Percentiles rank a stretch among this genome's conserved stretches.
phyloP scores from a whole-genome alignment of 2,329 filamentous ascomycete genomes.

The Pseudocercospora crystallina region DNA sequence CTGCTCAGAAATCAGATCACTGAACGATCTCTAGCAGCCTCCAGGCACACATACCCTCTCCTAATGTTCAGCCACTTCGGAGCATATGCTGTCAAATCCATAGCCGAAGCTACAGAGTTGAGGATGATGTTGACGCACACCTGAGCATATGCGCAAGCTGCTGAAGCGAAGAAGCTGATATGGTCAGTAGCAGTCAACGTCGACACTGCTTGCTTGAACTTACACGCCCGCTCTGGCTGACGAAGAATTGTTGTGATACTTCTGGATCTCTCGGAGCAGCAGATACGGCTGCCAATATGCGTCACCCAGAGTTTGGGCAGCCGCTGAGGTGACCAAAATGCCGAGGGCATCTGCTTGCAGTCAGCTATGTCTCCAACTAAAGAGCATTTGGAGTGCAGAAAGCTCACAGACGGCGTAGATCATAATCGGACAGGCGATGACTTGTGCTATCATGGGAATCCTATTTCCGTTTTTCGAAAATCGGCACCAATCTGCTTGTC shows the following conservation, averaged over 20 bases:
- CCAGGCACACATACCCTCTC: slow-evolving; percentile 19
- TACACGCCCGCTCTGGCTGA: slow-evolving; percentile 28
- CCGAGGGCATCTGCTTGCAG: slow-evolving; percentile 7
- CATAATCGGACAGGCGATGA: slow-evolving; percentile 7
- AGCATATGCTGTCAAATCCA: slow-evolving; percentile 30
- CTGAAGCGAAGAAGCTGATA: slow-evolving; percentile 28
- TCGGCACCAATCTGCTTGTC: slow-evolving; percentile 14
- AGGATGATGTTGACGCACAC: slow-evolving; percentile 31
- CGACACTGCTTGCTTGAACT: background rate
- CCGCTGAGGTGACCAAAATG: slow-evolving; percentile 16
- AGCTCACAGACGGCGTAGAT: slow-evolving; percentile 8
- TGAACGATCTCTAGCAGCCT: background rate
- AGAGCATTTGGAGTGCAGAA: background rate
- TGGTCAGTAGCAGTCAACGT: background rate
- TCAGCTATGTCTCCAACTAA: background rate
- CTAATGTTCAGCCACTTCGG: slow-evolving; percentile 26
- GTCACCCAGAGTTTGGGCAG: slow-evolving; percentile 9
- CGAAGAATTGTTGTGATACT: slow-evolving; percentile 23
- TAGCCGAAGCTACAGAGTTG: slow-evolving; percentile 29
- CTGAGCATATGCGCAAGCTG: slow-evolving; percentile 30
- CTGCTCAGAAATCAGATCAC: background rate
- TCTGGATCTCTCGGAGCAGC: slow-evolving; percentile 13
- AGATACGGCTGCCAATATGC: slow-evolving; percentile 20
- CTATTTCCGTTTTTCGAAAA: slow-evolving; percentile 5
- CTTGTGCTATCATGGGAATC: slow-evolving; percentile 12